Evolutionary conservation across 352 stramenopile species (phyloP), one percentile per base, ranked within the genome.

Genomic region (Phytophthora cryptogea): DNA sequence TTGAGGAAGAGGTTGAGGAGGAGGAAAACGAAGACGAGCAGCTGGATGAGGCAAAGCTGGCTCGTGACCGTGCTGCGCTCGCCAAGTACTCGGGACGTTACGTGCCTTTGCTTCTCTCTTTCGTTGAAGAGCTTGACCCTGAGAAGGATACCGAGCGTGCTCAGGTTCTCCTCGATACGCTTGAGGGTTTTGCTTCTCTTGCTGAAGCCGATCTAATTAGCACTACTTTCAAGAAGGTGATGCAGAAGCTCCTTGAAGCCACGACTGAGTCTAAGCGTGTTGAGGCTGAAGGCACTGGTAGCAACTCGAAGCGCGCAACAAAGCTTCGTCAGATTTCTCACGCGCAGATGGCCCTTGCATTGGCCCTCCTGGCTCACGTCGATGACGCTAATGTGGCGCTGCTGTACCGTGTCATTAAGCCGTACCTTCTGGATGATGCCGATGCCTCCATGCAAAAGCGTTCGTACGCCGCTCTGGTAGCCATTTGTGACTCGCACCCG

Each of bases 381-480:
- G 84, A 94, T 60, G 72, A 83, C 47, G 76, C 80, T 14, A 90
- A 76, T 33, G 77, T 95, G 50, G 65, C 81, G 11, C 57, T 96
- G 41, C 62, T 96, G 11, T 96, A 95, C 68, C 83, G 88, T 23
- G 88, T 95, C 17, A 90, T 95, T 55, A 94, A 93, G 74, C 88
- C 88, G 27, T 94, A 94, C 61, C 44, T 96, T 54, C 72, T 95
- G 35, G 85, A 95, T 49, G 86, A 96, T 63, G 81, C 83, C 30
- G 88, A 95, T 59, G 78, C 80, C 20, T 51, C 81, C 13, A 94
- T 96, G 85, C 88, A 96, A 63, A 96, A 96, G 75, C 83, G 86
- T 28, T 90, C 82, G 54, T 96, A 96, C 63, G 78, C 82, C 4
- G 82, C 92, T 40, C 72, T 96, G 27, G 86, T 95, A 50, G 80